Base-by-base conservation (phyloP, 768 basidiomycete genomes). In the Naganishia kalamii region DNA sequence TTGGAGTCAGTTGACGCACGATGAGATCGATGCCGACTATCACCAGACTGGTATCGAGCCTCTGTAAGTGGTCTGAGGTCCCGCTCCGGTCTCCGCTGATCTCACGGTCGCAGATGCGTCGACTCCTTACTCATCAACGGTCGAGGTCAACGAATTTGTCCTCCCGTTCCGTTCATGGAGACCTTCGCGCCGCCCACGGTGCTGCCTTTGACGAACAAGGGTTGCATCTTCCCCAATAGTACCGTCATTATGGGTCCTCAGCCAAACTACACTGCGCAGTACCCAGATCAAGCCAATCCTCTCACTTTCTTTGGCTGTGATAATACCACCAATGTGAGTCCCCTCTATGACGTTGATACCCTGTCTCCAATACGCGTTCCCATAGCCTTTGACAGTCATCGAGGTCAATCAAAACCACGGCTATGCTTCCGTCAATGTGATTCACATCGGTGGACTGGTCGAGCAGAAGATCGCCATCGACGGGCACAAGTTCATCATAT, bases 51-150 rank as follows among this genome's bases (percentile, higher is more conserved):
- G 64, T 3, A 65, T 65, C 29, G 64, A 65, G 29, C 64, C 64
- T 40, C 57, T 65, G 64, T 65, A 29, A 65, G 64, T 57, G 21
- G 29, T 10, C 7, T 35, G n/a, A 57, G n/a, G n/a, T 35, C 17
- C 8, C 32, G 6, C 7, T 32, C 29, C 33, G 19, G n/a, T 4
- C 15, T 13, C 6, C 25, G 11, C 17, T 1, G 7, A 1, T 35
- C 32, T 52, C 8, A 52, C 32, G 21, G 4, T 54, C 27, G 8
- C 52, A 65, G 64, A n/a, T 65, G 64, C 33, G 37, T 65, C 10
- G 64, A 65, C 46, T 65, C 64, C 32, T 60, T 47, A 21, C 44
- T 65, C 46, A 65, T 65, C 44, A 65, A 65, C 25, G 64, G 64
- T 30, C 64, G 64, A 29, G 64, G 64, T 12, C 52, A 65, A 30